These are phyloP conservation scores for Aspergillus ellipticus DNA, from an alignment of 495 filamentous ascomycete species.

Conservation along the genomic window DNA sequence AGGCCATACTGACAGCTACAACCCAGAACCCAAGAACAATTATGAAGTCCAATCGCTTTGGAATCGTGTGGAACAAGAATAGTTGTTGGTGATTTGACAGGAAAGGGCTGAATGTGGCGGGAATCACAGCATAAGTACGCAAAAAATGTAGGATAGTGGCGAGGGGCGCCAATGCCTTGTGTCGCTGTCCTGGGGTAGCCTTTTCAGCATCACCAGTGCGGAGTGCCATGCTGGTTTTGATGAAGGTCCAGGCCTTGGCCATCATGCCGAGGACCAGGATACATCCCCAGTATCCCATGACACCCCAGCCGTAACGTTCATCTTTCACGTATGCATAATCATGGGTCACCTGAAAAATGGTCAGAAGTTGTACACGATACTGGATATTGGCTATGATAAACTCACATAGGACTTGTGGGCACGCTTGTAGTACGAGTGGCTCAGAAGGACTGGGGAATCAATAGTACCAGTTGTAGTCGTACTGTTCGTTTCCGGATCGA, in stretches of 20 bases:
- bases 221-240: neutral
- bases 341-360: slow-evolving; percentile 1
- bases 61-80: slow-evolving; percentile 10
- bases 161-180: neutral
- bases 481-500: slow-evolving; percentile 8
- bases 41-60: slow-evolving; percentile 22
- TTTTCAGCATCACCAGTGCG: neutral
- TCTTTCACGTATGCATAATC: slow-evolving; percentile 8
- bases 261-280: slow-evolving; percentile 9
- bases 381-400: neutral
- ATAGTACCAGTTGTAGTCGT: slow-evolving; percentile 8
- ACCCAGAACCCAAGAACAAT: slow-evolving; percentile 23
- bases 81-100: slow-evolving; percentile 17
- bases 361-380: neutral
- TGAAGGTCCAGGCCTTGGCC: neutral
- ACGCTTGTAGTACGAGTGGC: slow-evolving; percentile 6
- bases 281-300: slow-evolving; percentile 17
- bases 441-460: slow-evolving; percentile 1
- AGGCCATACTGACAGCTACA: too few species aligned
- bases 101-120: slow-evolving; percentile 16
- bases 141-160: neutral
- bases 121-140: slow-evolving; percentile 15
- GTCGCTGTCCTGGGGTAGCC: neutral
- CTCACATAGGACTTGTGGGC: slow-evolving; percentile 11
- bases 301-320: slow-evolving; percentile 5